Conservation (phyloP, 495 filamentous ascomycete species). For the Podospora didyma region DNA sequence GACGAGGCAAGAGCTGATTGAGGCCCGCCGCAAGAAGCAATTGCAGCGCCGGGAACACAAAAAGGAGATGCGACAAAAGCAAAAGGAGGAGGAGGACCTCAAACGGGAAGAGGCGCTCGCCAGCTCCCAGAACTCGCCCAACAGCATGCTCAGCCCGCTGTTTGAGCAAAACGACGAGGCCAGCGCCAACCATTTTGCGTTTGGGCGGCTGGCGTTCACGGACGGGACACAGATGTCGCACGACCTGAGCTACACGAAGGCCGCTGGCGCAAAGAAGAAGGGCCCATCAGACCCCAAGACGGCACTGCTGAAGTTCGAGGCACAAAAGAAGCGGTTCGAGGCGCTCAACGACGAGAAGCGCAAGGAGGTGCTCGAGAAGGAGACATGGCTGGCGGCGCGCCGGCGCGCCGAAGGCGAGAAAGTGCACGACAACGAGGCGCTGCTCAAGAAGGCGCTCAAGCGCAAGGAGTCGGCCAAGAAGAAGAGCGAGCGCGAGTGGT, state of each 20-base stretch:
- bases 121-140: constrained; percentile 54
- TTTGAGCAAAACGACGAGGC: constrained; percentile 53
- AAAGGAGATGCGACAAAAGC: constrained; percentile 69
- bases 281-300: constrained; percentile 79
- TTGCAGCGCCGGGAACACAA: constrained; percentile 80
- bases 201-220: constrained; percentile 79
- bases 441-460: constrained; percentile 94
- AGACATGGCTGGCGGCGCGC: constrained; percentile 86
- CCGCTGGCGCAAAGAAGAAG: constrained; percentile 51
- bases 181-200: constrained; percentile 66
- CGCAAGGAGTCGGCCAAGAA: constrained; percentile 84
- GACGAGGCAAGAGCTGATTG: constrained; percentile 84
- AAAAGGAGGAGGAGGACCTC: constrained; percentile 69
- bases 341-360: constrained; percentile 72
- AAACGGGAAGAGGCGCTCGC: constrained; percentile 66
- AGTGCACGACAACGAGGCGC: constrained; percentile 78
- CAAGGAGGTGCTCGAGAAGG: constrained; percentile 84
- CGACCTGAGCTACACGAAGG: constrained; percentile 55
- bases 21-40: constrained; percentile 81
- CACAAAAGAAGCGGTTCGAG: constrained; percentile 66
- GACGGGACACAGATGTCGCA: constrained; percentile 76
- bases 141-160: constrained; percentile 59
- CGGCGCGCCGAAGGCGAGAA: constrained; percentile 87
- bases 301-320: constrained; percentile 63
- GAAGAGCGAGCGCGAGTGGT: constrained; percentile 89